Evolutionary conservation across 306 rosid species (phyloP).

Genomic region (Sicyos baderoa): DNA sequence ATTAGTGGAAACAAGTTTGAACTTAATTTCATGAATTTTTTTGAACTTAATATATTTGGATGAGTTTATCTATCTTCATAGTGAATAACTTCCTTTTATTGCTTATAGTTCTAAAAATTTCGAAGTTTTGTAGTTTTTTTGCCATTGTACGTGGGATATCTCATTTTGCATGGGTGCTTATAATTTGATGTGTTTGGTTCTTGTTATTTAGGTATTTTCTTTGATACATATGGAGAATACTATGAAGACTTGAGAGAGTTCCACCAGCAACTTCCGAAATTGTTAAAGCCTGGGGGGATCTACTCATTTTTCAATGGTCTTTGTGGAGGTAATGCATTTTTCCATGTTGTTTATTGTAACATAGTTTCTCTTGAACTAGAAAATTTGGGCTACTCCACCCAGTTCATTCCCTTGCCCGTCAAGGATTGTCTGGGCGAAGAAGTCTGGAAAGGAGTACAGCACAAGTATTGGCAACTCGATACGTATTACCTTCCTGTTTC

Average conservation of each 20-base stretch:
- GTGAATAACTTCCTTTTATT: neutral
- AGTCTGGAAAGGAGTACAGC: slow-evolving; percentile 94
- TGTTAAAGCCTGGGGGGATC: slow-evolving; percentile 77
- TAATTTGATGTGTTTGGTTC: slow-evolving; percentile 12
- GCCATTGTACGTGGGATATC: neutral
- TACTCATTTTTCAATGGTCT: slow-evolving; percentile 89
- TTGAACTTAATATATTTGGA: neutral
- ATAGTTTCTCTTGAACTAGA: slow-evolving; percentile 81
- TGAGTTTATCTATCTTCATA: neutral
- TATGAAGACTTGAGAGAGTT: slow-evolving; percentile 84
- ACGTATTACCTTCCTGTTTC: slow-evolving; percentile 85
- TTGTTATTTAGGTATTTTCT: slow-evolving; percentile 72
- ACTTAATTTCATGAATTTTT: neutral
- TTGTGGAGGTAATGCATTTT: slow-evolving; percentile 90
- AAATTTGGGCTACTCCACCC: slow-evolving; percentile 80
- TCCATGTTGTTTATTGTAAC: slow-evolving; percentile 86
- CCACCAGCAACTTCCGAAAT: slow-evolving; percentile 68
- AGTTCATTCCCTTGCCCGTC: slow-evolving; percentile 79
- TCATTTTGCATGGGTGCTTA: neutral
- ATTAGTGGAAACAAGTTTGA: neutral
- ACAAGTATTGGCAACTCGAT: slow-evolving; percentile 95
- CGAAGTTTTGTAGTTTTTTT: neutral
- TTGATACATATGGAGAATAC: slow-evolving; percentile 92
- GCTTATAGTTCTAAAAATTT: slow-evolving; percentile 1
- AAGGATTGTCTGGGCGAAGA: slow-evolving; percentile 77